Conservation (phyloP, 169 alveolate species). For the Cytauxzoon felis region DNA sequence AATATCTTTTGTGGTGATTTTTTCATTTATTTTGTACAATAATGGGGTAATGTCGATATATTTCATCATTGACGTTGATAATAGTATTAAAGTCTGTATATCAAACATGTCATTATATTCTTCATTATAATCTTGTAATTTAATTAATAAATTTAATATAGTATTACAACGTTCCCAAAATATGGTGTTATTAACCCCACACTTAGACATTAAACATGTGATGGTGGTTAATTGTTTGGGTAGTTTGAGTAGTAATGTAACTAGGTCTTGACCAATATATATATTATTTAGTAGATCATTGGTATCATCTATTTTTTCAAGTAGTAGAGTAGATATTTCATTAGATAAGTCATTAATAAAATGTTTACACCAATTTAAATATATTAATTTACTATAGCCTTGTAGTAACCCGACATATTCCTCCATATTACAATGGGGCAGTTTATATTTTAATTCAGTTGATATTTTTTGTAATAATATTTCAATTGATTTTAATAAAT, state of each 20-base stretch:
- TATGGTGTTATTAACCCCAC: not conserved
- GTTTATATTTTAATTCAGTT: constrained; percentile 22
- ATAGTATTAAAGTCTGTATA: constrained; percentile 30
- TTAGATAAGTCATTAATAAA: constrained; percentile 41
- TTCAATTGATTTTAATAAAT: constrained; percentile 3
- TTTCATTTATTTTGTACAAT: too few species aligned
- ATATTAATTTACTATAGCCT: constrained; percentile 29
- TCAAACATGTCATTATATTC: constrained; percentile 9
- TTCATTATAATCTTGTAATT: not conserved
- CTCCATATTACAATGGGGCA: constrained; percentile 41
- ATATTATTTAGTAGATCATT: constrained; percentile 6
- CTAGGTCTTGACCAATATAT: constrained; percentile 39
- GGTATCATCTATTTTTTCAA: constrained; percentile 32
- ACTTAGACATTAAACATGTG: constrained; percentile 29
- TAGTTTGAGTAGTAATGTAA: constrained; percentile 3
- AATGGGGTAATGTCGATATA: constrained; percentile 15
- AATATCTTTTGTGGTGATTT: not conserved
- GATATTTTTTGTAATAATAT: constrained; percentile 10
- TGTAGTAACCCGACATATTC: constrained; percentile 51
- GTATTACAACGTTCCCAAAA: constrained; percentile 24
- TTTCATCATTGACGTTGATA: constrained; percentile 34
- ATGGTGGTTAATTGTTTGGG: constrained; percentile 54
- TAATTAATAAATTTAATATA: constrained; percentile 1
- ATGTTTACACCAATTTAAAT: constrained; percentile 8
- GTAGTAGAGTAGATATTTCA: constrained; percentile 31